These are phyloP conservation scores for Aureobasidium sp. DNA, from an alignment of 2,329 filamentous ascomycete genomes.

Conservation along the genomic window DNA sequence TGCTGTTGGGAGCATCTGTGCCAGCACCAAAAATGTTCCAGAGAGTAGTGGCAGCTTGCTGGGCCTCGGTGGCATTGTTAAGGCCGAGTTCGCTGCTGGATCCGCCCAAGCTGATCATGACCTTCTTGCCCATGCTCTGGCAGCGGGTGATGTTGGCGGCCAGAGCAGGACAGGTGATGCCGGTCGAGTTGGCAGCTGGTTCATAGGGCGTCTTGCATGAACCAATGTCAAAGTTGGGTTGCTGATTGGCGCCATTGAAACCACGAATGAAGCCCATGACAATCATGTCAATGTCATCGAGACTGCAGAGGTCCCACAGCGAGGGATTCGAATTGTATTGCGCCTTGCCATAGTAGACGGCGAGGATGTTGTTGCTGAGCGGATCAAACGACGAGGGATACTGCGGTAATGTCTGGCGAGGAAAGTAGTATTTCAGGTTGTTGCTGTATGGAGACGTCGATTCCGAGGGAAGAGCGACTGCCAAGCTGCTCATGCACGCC, in stretches of 20 bases:
- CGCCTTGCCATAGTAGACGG: conserved; percentile 15
- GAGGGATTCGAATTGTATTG: neutral
- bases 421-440: neutral
- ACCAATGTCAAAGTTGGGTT: conserved; percentile 1
- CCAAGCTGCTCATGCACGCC: neutral
- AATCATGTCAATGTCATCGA: conserved; percentile 8
- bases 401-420: neutral
- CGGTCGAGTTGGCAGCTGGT: neutral
- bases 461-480: neutral
- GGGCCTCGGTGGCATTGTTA: conserved; percentile 31
- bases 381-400: neutral
- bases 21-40: conserved; percentile 42
- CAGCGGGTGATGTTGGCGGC: conserved; percentile 35
- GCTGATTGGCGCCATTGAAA: neutral
- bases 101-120: conserved; percentile 42
- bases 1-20: conserved; percentile 26
- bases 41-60: conserved; percentile 37
- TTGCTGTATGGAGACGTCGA: neutral
- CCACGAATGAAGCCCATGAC: conserved; percentile 9
- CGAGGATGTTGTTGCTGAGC: neutral
- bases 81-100: conserved; percentile 32
- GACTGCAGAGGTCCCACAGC: neutral
- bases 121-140: conserved; percentile 37
- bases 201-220: neutral
- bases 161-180: conserved; percentile 1